Conservation (phyloP, 352 stramenopile genomes). For the Globisporangium iwayamae region DNA sequence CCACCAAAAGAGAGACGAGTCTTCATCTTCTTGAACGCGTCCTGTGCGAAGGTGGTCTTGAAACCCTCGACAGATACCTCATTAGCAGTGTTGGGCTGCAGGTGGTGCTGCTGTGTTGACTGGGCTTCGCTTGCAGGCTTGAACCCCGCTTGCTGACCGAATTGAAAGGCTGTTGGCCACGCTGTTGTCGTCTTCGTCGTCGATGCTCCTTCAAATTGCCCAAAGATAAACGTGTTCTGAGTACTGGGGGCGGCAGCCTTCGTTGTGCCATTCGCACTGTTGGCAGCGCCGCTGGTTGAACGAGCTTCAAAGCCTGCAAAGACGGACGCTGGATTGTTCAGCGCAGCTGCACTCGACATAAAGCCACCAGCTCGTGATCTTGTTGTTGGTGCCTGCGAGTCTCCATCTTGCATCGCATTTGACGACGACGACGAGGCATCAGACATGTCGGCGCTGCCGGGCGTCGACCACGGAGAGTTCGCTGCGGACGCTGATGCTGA, state of each 20-base stretch:
- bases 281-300: too few relatives aligned
- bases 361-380: neutral
- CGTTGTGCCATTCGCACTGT: neutral
- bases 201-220: neutral
- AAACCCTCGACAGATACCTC: neutral
- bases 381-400: neutral
- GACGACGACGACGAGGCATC: neutral
- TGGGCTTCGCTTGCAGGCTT: neutral
- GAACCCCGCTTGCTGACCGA: neutral
- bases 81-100: neutral
- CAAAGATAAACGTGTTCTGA: neutral
- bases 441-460: neutral
- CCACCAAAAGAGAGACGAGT: conserved; percentile 7
- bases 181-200: neutral
- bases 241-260: neutral
- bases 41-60: conserved; percentile 16
- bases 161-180: conserved; percentile 3
- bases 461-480: conserved; percentile 3
- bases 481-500: neutral
- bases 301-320: conserved; percentile 6
- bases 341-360: neutral
- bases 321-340: conserved; percentile 1
- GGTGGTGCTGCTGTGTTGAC: neutral
- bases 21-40: conserved; percentile 19
- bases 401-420: neutral